Percentiles rank a stretch among this genome's conserved stretches.
Evolutionary conservation across 2,329 filamentous ascomycete genomes (phyloP).

Genomic region (Phaeosphaeriaceae sp.): DNA sequence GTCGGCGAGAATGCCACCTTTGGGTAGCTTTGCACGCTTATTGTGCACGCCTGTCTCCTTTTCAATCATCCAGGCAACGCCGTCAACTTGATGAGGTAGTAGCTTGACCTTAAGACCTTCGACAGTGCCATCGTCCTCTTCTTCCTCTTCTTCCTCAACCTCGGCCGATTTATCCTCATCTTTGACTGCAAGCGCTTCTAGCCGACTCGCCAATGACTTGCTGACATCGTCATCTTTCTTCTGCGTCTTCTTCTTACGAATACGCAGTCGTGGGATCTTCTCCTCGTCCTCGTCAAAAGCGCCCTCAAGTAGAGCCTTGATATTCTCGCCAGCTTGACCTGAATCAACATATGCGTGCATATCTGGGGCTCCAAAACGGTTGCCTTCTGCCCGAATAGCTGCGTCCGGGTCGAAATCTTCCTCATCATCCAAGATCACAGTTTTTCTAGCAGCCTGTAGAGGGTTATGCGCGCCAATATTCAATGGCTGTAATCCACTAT

Average conservation of each 20-base stretch:
- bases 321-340: slow-evolving; percentile 73
- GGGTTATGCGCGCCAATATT: slow-evolving; percentile 38
- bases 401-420: slow-evolving; percentile 57
- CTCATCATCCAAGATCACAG: slow-evolving; percentile 50
- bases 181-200: slow-evolving; percentile 52
- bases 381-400: slow-evolving; percentile 53
- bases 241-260: slow-evolving; percentile 52
- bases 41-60: slow-evolving; percentile 88
- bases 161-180: slow-evolving; percentile 54
- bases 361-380: slow-evolving; percentile 61
- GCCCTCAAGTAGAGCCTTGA: slow-evolving; percentile 83
- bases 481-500: slow-evolving; percentile 49
- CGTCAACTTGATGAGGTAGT: slow-evolving; percentile 91
- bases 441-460: slow-evolving; percentile 45
- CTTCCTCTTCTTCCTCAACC: slow-evolving; percentile 46
- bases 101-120: slow-evolving; percentile 87
- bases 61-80: slow-evolving; percentile 92
- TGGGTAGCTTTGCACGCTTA: slow-evolving; percentile 77
- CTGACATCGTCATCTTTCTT: slow-evolving; percentile 40
- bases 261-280: slow-evolving; percentile 53
- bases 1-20: slow-evolving; percentile 93
- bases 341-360: slow-evolving; percentile 71
- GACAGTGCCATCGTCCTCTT: slow-evolving; percentile 67
- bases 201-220: slow-evolving; percentile 52
- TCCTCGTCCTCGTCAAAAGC: slow-evolving; percentile 78